Conservation (phyloP, 2,329 filamentous ascomycete species). For the Diaporthe citrichinensis region DNA sequence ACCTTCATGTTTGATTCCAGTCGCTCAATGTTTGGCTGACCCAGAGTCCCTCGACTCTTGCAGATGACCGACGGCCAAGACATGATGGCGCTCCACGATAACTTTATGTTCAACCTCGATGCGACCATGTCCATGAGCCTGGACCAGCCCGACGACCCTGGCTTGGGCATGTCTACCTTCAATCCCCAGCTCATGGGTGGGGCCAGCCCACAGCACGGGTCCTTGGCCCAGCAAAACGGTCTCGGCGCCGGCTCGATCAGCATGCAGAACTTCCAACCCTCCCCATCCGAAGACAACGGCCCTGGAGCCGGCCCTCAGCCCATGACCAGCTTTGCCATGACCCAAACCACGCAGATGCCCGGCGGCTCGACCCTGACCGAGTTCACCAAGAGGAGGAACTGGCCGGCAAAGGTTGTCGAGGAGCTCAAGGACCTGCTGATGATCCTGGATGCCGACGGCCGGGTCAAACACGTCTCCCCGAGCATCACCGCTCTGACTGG, state of each 20-base stretch:
- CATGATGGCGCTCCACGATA: conserved; percentile 61
- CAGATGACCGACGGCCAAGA: conserved; percentile 52
- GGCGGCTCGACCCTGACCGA: conserved; percentile 66
- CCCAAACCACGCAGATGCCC: conserved; percentile 47
- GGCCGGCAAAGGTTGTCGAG: conserved; percentile 90
- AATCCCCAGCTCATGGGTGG: conserved; percentile 43
- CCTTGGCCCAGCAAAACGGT: conserved; percentile 36
- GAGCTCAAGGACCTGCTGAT: conserved; percentile 91
- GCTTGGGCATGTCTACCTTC: conserved; percentile 49
- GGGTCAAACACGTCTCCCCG: conserved; percentile 88
- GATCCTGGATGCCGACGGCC: conserved; percentile 87
- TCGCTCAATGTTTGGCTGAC: conserved; percentile 34
- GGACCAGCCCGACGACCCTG: conserved; percentile 52
- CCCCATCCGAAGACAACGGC: conserved; percentile 48
- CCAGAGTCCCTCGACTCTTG: conserved; percentile 4
- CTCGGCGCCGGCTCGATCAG: conserved; percentile 40
- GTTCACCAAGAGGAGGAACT: conserved; percentile 76
- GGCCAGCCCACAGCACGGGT: conserved; percentile 42
- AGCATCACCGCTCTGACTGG: conserved; percentile 83
- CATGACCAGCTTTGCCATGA: conserved; percentile 52
- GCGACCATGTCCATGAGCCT: conserved; percentile 59
- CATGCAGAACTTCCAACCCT: conserved; percentile 42
- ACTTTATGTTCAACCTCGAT: conserved; percentile 54
- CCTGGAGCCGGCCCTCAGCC: conserved; percentile 60
- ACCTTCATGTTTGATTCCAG: neutral